Base-by-base conservation (phyloP, 1,139 yeast species). In the Yamadazyma diddensiae region DNA sequence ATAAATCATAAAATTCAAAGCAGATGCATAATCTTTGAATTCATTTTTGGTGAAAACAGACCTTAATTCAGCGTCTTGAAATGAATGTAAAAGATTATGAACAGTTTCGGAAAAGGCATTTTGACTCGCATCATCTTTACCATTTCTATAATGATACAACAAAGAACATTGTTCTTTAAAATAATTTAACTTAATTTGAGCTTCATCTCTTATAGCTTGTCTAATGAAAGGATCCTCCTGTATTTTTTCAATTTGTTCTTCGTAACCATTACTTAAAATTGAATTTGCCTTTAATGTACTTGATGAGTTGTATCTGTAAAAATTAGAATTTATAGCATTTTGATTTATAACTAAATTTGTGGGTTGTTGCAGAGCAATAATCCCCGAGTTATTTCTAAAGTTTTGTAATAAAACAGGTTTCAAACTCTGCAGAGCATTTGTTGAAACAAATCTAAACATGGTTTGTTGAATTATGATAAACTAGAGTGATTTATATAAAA, bases 341-440 rank as follows among this genome's bases (percentile, higher is more conserved):
- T 27, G 34, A 18, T 30, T 29, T 26, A 41, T 25, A 33, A 31
- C 32, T 15, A 26, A 26, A n/a, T 13, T 12, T 11, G 17, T 3
- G n/a, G 34, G 24, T 10, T 32, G 35, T 24, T 38, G 41, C 21
- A 47, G 41, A 2, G 47, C 45, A 28, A 46, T 41, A 24, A 55
- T 39, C 10, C 57, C 53, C 25, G 57, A 53, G 43, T 59, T 59
- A 30, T 52, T 53, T 39, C 68, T 57, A 19, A 66, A 66, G 43
- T 67, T 65, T 53, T 55, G 65, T 35, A 65, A 54, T 33, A 67
- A 47, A 24, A 53, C 64, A 8, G 73, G 72, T 37, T 69, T 57
- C 26, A 68, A 49, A 31, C 63, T 57, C 40, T 54, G 63, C 35
- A 53, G 63, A 16, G 70, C 59, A 42, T 62, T 64, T 10, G 60